These are phyloP conservation scores for Solanum gandarillasii DNA, from an alignment of 257 asterid genomes.

Conservation along the genomic window DNA sequence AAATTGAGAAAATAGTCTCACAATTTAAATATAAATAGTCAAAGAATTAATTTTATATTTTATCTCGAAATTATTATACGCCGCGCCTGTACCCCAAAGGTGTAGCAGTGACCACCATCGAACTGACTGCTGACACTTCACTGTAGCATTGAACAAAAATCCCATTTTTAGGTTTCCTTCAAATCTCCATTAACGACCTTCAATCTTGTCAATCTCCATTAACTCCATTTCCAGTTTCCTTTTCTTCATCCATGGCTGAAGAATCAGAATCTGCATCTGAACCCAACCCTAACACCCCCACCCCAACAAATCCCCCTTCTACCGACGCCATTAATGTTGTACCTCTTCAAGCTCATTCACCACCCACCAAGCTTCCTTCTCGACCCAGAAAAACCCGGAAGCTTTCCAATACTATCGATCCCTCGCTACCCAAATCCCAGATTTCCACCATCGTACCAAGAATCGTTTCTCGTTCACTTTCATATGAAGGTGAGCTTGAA, in stretches of 20 bases:
- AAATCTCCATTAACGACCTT: background rate
- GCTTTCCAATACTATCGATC: slow-evolving; percentile 17
- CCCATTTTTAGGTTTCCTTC: background rate
- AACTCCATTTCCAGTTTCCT: background rate
- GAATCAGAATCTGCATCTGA: background rate
- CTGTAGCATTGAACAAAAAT: background rate
- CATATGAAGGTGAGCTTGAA: background rate
- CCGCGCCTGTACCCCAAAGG: background rate
- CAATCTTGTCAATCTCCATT: background rate
- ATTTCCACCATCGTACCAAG: background rate
- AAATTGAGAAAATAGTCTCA: background rate
- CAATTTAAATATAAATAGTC: no score
- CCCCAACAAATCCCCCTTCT: background rate
- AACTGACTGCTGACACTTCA: background rate
- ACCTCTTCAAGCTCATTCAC: background rate
- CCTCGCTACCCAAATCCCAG: background rate
- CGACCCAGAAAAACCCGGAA: slow-evolving; percentile 83
- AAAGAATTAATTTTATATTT: no score
- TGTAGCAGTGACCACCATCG: background rate
- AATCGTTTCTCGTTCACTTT: background rate
- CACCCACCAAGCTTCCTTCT: slow-evolving; percentile 63
- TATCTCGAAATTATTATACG: no score
- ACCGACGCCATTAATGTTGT: background rate
- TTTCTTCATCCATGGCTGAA: background rate
- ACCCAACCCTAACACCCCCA: background rate